phyloP scores from a whole-genome alignment of 2,329 filamentous ascomycete species.

The Zasmidium citrigriseum region DNA sequence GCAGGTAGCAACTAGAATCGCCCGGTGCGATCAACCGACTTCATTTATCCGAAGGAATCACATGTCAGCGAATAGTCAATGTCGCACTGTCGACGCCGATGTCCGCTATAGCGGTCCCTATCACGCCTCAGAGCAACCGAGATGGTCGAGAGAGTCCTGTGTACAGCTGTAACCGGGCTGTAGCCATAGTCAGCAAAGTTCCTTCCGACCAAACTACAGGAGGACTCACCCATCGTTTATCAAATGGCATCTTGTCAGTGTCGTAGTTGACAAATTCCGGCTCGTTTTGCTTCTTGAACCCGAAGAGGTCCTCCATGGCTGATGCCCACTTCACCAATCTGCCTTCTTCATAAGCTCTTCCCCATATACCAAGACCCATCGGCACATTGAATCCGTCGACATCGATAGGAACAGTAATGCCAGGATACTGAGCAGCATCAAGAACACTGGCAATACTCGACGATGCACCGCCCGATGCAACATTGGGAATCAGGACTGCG shows the following conservation, averaged over 20 bases:
- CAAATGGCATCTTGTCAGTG: slow-evolving; percentile 5
- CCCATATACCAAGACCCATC: slow-evolving; percentile 43
- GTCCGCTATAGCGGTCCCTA: background rate
- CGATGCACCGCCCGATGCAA: slow-evolving; percentile 64
- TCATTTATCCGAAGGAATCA: background rate
- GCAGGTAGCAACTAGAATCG: no score
- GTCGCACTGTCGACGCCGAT: background rate
- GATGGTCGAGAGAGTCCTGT: slow-evolving; percentile 1
- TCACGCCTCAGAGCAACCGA: background rate
- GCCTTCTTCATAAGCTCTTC: slow-evolving; percentile 33
- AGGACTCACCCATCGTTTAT: slow-evolving; percentile 5
- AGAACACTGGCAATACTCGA: slow-evolving; percentile 7
- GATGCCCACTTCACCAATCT: slow-evolving; percentile 40
- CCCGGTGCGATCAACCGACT: no score
- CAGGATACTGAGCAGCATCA: slow-evolving; percentile 54
- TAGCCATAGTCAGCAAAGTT: background rate
- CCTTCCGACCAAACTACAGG: background rate
- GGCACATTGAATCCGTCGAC: slow-evolving; percentile 49
- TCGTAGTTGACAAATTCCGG: slow-evolving; percentile 4
- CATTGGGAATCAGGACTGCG: slow-evolving; percentile 68
- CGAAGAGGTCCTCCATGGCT: slow-evolving; percentile 43
- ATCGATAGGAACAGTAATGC: slow-evolving; percentile 68
- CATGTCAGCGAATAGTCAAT: background rate
- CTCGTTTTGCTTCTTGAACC: slow-evolving; percentile 5
- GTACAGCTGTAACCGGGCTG: slow-evolving; percentile 4